A percentile compares a stretch with the other conserved stretches of the same genome.
These are phyloP conservation scores for Curvularia sp. DNA, from an alignment of 2,329 filamentous ascomycete species.

Conservation along the genomic window DNA sequence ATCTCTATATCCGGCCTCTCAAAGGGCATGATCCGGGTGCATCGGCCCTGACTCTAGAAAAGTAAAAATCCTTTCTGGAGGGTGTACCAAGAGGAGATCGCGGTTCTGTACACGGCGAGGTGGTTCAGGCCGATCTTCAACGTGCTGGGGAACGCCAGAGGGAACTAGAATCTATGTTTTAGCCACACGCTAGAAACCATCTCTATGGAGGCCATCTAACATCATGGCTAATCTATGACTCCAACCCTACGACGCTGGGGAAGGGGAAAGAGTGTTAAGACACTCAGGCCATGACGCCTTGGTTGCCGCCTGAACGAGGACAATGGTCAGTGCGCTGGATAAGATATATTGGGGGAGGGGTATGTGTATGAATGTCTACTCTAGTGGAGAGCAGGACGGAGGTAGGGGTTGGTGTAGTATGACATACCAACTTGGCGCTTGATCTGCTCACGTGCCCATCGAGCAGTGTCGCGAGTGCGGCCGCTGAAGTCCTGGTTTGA, in stretches of 20 bases:
- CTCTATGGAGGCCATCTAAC: constrained; percentile 24
- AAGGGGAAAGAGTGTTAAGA: constrained; percentile 12
- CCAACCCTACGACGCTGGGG: constrained; percentile 20
- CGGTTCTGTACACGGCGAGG: constrained; percentile 1
- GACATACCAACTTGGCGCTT: constrained; percentile 76
- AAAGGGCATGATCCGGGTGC: background rate
- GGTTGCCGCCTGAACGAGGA: constrained; percentile 39
- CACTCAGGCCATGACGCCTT: constrained; percentile 48
- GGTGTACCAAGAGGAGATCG: background rate
- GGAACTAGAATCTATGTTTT: constrained; percentile 16
- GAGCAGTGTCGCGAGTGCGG: constrained; percentile 90
- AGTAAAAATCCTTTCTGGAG: background rate
- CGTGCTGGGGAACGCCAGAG: constrained; percentile 4
- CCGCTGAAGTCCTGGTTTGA: constrained; percentile 83
- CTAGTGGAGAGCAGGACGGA: constrained; percentile 13
- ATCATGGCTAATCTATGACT: constrained; percentile 23
- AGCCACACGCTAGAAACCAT: constrained; percentile 25
- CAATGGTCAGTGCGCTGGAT: constrained; percentile 32
- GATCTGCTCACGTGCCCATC: constrained; percentile 97
- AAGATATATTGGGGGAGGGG: constrained; percentile 20
- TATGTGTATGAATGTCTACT: background rate
- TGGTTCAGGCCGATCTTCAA: constrained; percentile 6
- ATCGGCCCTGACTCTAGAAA: background rate
- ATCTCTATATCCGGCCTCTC: background rate
- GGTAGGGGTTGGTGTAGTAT: constrained; percentile 19